Evolutionary conservation across 2,329 filamentous ascomycete species (phyloP).

Genomic region (Byssochlamys sp.): DNA sequence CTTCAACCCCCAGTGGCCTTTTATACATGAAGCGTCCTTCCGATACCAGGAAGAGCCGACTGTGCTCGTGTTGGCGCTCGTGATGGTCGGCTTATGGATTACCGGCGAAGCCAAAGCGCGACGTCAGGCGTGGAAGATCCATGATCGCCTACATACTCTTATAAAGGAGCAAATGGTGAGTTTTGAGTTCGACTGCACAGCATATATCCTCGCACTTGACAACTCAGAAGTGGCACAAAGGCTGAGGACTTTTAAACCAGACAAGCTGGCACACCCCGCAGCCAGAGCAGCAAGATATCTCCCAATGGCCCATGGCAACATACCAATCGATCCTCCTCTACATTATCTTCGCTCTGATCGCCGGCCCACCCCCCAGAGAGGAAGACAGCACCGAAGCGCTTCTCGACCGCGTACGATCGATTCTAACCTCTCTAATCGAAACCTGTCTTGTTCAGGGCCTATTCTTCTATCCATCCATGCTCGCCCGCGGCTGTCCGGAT

Average conservation of each 20-base stretch:
- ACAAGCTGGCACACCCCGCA: slow-evolving; percentile 1
- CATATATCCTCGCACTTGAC: background rate
- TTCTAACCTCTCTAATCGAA: slow-evolving; percentile 15
- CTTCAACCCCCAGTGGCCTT: slow-evolving; percentile 21
- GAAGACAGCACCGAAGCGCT: slow-evolving; percentile 6
- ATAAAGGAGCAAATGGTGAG: slow-evolving; percentile 18
- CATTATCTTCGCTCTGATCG: slow-evolving; percentile 17
- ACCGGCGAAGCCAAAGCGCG: slow-evolving; percentile 10
- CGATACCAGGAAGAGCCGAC: slow-evolving; percentile 11
- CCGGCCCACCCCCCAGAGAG: background rate
- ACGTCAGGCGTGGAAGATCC: slow-evolving; percentile 15
- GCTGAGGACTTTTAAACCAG: background rate
- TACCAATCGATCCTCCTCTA: slow-evolving; percentile 25
- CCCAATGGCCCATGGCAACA: slow-evolving; percentile 19
- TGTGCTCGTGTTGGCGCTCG: slow-evolving; percentile 20
- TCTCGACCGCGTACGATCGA: background rate
- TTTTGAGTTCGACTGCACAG: background rate
- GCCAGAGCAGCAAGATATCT: slow-evolving; percentile 1
- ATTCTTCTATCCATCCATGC: slow-evolving; percentile 20
- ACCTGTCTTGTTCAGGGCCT: slow-evolving; percentile 19
- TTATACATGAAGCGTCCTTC: slow-evolving; percentile 18
- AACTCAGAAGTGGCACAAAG: background rate
- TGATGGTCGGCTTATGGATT: slow-evolving; percentile 19
- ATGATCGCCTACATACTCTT: slow-evolving; percentile 13
- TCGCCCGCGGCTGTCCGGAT: slow-evolving; percentile 7